Evolutionary conservation across 2,329 filamentous ascomycete species (phyloP), one percentile per base, ranked within the genome.

Genomic region (Neoarthrinium moseri): DNA sequence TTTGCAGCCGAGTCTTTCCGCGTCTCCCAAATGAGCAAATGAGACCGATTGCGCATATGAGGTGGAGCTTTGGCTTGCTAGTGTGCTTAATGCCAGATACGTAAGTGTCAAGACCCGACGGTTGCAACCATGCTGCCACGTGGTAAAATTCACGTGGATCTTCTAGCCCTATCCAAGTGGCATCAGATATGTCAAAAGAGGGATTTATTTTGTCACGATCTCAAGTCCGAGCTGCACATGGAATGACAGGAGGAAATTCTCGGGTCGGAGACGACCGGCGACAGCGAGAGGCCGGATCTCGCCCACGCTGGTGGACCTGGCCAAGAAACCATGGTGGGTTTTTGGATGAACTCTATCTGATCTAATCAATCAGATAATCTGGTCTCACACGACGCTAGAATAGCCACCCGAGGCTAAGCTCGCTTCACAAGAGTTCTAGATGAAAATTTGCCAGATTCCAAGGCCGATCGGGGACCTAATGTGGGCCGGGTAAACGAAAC

Each of bases 301-400:
- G n/a, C n/a, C n/a, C n/a, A n/a, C n/a, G n/a, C n/a, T n/a, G n/a
- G 35, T 38, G 35, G 35, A 20, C 17, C 21, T 13, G 5, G 35
- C 35, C 35, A 38, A 22, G 35, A 13, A 20, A 13, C 20, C 7
- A n/a, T 22, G 26, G 35, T 38, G 35, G 35, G 35, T 38, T 24
- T 8, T 13, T 15, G 10, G 18, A 12, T 23, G 18, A 15, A 12
- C 26, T 24, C 26, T 23, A 38, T 38, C 35, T 38, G 12, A 38
- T 38, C 35, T 38, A 38, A 38, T 38, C 35, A 38, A 38, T 38
- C 35, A 15, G 4, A 23, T 38, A n/a, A 23, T 38, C 35, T 18
- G 10, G 21, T n/a, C n/a, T n/a, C n/a, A n/a, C n/a, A n/a, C n/a
- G 6, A 13, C n/a, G n/a, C 26, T 13, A n/a, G 11, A 38, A 13